phyloP scores from a whole-genome alignment of 225 moss, liverwort and hornwort genomes.

The Sphagnum tenellum region DNA sequence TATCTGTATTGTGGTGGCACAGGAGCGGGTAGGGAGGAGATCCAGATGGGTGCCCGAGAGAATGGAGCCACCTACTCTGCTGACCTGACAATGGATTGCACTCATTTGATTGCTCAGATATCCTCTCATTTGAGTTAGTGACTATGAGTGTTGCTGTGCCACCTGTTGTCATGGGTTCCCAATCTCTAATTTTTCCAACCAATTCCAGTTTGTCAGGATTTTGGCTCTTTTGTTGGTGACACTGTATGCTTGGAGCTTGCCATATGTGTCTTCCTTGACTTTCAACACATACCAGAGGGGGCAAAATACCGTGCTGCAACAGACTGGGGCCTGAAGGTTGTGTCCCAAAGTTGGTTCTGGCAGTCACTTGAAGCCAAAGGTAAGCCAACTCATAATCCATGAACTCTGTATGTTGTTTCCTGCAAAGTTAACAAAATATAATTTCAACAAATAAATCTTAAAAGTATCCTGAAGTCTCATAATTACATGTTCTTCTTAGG shows the following conservation, averaged over 20 bases:
- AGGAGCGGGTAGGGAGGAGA: constrained; percentile 27
- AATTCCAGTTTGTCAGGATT: no score
- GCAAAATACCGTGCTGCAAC: constrained; percentile 32
- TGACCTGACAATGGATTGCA: constrained; percentile 65
- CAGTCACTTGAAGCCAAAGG: constrained; percentile 33
- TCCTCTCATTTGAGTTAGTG: constrained; percentile 11
- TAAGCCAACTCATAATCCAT: background rate
- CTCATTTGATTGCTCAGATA: constrained; percentile 77
- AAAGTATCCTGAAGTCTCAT: no score
- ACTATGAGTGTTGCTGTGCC: no score
- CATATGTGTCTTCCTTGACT: constrained; percentile 3
- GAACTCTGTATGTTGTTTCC: no score
- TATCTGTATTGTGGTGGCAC: constrained; percentile 12
- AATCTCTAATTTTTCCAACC: no score
- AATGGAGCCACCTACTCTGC: constrained; percentile 58
- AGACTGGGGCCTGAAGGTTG: constrained; percentile 38
- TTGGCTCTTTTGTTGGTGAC: constrained; percentile 1
- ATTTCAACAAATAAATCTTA: no score
- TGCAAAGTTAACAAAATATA: no score
- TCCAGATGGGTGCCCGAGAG: constrained; percentile 41
- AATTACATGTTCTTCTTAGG: no score
- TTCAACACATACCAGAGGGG: constrained; percentile 23
- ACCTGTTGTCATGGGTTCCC: no score
- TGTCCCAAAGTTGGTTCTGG: constrained; percentile 51
- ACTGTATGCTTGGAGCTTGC: background rate